Evolutionary conservation across 2,329 filamentous ascomycete genomes (phyloP).

Genomic region (Cyphellophora attinorum): DNA sequence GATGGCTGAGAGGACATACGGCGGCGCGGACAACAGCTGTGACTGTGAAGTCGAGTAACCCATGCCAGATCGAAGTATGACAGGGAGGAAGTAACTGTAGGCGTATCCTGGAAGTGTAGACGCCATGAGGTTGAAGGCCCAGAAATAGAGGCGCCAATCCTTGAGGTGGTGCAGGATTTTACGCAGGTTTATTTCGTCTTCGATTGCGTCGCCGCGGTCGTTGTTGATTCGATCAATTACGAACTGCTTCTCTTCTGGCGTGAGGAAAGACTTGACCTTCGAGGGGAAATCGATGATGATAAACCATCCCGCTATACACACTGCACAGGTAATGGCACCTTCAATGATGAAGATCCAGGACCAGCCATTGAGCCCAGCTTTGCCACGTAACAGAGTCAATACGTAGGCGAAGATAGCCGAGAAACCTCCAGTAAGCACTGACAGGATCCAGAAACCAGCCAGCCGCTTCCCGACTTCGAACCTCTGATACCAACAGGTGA

Average conservation of each 20-base stretch:
- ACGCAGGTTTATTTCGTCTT: conserved; percentile 7
- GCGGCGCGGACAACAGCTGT: conserved; percentile 25
- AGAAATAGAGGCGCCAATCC: conserved; percentile 15
- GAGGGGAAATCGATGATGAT: conserved; percentile 66
- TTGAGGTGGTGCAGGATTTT: conserved; percentile 41
- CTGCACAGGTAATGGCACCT: conserved; percentile 48
- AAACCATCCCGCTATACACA: conserved; percentile 55
- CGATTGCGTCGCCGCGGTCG: conserved; percentile 52
- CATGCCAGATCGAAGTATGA: conserved; percentile 27
- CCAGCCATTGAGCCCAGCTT: conserved; percentile 50
- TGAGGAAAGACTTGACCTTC: conserved; percentile 49
- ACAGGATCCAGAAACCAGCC: conserved; percentile 11
- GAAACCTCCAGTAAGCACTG: conserved; percentile 53
- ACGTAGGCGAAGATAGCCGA: conserved; percentile 60
- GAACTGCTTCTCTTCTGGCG: conserved; percentile 44
- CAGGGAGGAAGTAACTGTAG: conserved; percentile 28
- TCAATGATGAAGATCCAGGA: conserved; percentile 62
- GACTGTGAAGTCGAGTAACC: conserved; percentile 24
- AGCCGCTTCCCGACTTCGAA: conserved; percentile 12
- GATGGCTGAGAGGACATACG: conserved; percentile 26
- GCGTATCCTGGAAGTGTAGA: conserved; percentile 21
- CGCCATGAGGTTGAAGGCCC: conserved; percentile 4
- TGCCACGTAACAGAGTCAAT: conserved; percentile 54
- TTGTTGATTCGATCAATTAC: conserved; percentile 49
- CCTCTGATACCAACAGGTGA: conserved; percentile 46